phyloP scores from a whole-genome alignment of 2,329 filamentous ascomycete species.

The Dothideomycetes sp. region DNA sequence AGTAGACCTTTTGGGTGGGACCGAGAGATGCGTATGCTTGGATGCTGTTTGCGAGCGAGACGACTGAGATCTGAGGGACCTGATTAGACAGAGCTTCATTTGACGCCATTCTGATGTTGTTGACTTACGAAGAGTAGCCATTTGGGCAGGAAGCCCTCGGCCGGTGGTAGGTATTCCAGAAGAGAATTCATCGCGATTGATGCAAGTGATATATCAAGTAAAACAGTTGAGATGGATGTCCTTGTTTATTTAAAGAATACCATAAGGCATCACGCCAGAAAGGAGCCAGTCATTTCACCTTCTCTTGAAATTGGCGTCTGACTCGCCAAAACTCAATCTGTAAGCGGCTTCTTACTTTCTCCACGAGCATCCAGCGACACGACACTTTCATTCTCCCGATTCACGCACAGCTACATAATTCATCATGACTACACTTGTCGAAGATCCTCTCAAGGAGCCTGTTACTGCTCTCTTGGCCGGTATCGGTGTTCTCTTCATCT shows the following conservation, averaged over 20 bases:
- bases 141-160: slow-evolving; percentile 49
- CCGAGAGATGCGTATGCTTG: slow-evolving; percentile 73
- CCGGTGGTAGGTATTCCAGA: slow-evolving; percentile 31
- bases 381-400: not conserved
- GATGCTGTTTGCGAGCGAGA: slow-evolving; percentile 75
- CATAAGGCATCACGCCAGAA: not conserved
- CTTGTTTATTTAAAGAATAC: too few relatives aligned
- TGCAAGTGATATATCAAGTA: too few relatives aligned
- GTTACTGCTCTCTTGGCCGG: slow-evolving; percentile 26
- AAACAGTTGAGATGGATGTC: too few relatives aligned
- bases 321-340: not conserved
- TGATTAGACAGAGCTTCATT: not conserved
- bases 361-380: not conserved
- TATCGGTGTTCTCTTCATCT: slow-evolving; percentile 31
- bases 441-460: slow-evolving; percentile 24
- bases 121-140: slow-evolving; percentile 55
- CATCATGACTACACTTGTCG: slow-evolving; percentile 7
- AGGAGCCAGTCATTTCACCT: not conserved
- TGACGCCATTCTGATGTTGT: slow-evolving; percentile 5
- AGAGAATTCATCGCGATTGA: slow-evolving; percentile 22
- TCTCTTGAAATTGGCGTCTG: slow-evolving; percentile 7
- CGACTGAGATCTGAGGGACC: slow-evolving; percentile 58
- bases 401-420: too few relatives aligned
- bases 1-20: slow-evolving; percentile 83
- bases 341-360: too few relatives aligned